These are phyloP conservation scores for Apiospora marii DNA, from an alignment of 2,329 filamentous ascomycete species.

Conservation along the genomic window DNA sequence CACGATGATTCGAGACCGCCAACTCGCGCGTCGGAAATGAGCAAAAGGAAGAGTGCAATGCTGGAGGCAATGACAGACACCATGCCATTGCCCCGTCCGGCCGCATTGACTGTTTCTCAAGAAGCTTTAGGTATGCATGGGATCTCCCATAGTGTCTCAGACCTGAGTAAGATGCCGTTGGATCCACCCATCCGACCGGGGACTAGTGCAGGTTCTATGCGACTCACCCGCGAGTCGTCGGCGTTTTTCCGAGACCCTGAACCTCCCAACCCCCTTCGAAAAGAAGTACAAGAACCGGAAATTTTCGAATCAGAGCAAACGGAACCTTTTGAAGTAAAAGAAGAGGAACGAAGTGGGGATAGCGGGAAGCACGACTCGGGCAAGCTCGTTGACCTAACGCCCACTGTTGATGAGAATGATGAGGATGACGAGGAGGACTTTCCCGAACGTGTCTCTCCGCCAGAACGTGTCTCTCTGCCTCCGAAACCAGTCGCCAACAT, in stretches of 20 bases:
- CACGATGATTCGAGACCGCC: constrained; percentile 45
- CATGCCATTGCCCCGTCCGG: constrained; percentile 39
- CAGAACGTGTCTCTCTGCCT: no score
- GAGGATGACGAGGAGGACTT: constrained; percentile 64
- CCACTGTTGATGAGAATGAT: constrained; percentile 45
- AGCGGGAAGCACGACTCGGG: constrained; percentile 58
- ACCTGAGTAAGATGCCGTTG: constrained; percentile 1
- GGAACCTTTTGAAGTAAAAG: background rate
- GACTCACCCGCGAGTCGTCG: constrained; percentile 46
- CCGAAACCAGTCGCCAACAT: constrained; percentile 32
- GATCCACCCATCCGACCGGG: constrained; percentile 9
- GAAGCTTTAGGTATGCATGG: background rate
- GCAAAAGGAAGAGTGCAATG: constrained; percentile 46
- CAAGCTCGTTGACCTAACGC: constrained; percentile 51
- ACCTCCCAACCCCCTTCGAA: constrained; percentile 39
- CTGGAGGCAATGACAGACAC: constrained; percentile 51
- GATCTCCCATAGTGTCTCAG: constrained; percentile 12
- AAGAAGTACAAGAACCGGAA: background rate
- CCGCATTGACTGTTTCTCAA: constrained; percentile 3
- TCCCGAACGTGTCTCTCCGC: constrained; percentile 37
- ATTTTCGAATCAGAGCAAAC: no score
- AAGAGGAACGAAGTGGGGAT: constrained; percentile 28
- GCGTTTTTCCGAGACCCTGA: constrained; percentile 47
- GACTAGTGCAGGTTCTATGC: constrained; percentile 31
- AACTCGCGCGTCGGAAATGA: constrained; percentile 49